Evolutionary conservation across 192 early-diverging fungal species (phyloP).

Genomic region (Coemansia sp.): DNA sequence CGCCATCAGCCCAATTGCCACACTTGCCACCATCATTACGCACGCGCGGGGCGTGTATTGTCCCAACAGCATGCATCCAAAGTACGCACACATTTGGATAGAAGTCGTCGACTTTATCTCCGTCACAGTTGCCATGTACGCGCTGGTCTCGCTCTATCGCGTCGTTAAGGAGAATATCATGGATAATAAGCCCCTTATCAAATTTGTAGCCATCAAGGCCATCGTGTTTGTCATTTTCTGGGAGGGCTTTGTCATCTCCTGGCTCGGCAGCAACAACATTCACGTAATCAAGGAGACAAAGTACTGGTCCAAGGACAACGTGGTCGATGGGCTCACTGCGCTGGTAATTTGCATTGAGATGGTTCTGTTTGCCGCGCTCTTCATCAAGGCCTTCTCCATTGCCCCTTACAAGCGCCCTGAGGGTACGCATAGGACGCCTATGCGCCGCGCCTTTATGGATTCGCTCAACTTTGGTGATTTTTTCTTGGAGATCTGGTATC

Average conservation of each 20-base stretch:
- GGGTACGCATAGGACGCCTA: constrained; percentile 39
- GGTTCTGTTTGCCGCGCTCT: constrained; percentile 56
- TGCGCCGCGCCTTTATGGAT: constrained; percentile 52
- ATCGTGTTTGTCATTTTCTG: constrained; percentile 69
- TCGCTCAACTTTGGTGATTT: constrained; percentile 56
- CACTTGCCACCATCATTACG: constrained; percentile 63
- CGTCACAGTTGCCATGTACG: constrained; percentile 70
- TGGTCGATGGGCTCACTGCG: constrained; percentile 55
- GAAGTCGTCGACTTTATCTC: constrained; percentile 65
- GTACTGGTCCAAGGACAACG: constrained; percentile 61
- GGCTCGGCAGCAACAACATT: constrained; percentile 58
- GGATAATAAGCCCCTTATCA: constrained; percentile 55
- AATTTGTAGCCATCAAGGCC: constrained; percentile 56
- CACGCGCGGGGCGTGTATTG: constrained; percentile 67
- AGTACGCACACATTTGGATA: constrained; percentile 68
- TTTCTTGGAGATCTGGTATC: constrained; percentile 52
- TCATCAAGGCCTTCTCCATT: constrained; percentile 57
- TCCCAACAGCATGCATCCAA: constrained; percentile 59
- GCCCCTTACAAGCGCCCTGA: constrained; percentile 33
- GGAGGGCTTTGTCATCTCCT: constrained; percentile 61
- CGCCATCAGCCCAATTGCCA: constrained; percentile 61
- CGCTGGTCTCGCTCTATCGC: constrained; percentile 63
- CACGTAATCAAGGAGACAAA: constrained; percentile 54
- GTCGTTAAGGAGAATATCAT: constrained; percentile 62
- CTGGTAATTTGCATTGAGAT: constrained; percentile 64